phyloP scores from a whole-genome alignment of 306 rosid species.

The Cucurbita pepo region DNA sequence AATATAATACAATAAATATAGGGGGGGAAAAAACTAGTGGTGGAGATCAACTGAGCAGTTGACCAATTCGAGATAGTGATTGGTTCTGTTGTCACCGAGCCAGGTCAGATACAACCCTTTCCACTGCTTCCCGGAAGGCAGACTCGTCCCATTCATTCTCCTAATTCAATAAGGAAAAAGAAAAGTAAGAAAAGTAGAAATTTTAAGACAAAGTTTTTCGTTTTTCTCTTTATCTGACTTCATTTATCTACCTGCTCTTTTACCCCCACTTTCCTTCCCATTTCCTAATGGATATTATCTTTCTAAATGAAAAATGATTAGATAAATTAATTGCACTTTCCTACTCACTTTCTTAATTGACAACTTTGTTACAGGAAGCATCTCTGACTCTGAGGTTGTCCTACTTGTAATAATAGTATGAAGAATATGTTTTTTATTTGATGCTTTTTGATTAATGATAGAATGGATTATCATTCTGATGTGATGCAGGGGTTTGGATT shows the following conservation, averaged over 20 bases:
- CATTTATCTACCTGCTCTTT: background rate
- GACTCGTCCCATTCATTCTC: slow-evolving; percentile 47
- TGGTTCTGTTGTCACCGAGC: background rate
- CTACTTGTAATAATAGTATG: too few species aligned
- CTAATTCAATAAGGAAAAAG: slow-evolving; percentile 5
- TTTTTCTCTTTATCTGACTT: background rate
- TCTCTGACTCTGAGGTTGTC: too few species aligned
- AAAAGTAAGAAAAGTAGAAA: background rate
- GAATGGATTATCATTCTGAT: too few species aligned
- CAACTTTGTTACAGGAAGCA: too few species aligned
- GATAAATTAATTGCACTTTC: background rate
- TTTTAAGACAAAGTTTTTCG: background rate
- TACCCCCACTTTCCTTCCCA: background rate
- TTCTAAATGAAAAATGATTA: background rate
- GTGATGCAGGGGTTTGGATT: background rate
- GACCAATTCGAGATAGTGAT: background rate
- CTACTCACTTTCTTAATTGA: background rate
- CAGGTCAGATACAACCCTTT: slow-evolving; percentile 33
- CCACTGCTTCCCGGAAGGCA: slow-evolving; percentile 49
- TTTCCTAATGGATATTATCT: background rate
- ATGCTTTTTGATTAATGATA: too few species aligned
- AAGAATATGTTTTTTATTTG: too few species aligned
- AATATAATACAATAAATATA: background rate
- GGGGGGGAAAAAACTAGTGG: background rate
- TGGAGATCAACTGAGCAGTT: background rate